Base-by-base conservation (phyloP, 108 stramenopile species). In the Pelagomonas calceolata region DNA sequence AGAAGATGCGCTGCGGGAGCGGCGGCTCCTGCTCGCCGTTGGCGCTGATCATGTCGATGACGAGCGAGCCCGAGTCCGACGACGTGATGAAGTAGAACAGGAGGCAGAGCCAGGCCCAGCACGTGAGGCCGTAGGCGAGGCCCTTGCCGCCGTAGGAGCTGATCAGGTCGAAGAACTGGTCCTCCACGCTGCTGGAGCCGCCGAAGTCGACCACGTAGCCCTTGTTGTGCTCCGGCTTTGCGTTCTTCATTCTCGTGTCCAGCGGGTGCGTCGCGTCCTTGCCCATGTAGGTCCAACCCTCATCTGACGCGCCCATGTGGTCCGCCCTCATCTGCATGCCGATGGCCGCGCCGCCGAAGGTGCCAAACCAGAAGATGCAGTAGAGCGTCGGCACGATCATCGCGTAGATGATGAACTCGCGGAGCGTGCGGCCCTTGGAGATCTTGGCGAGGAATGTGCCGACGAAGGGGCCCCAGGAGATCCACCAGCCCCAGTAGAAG, bases 401-500 rank as follows among this genome's bases (percentile, higher is more conserved):
- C 30, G 74, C 46, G 65, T 73, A 83, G 32, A 75, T 30, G 63
- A 81, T 67, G 16, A 88, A 69, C 34, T 72, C 72, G 32, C 85
- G 63, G 71, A 88, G 77, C 15, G 85, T 79, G 36, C 87, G 76
- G 63, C 83, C 83, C 51, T 73, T 78, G 68, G 83, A 84, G 45
- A 88, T 85, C 68, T 85, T 83, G 17, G 83, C 87, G 77, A 88
- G 74, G 67, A 88, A 88, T 30, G 85, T 66, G 65, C 87, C 87
- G n/a, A 88, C 87, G 64, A 88, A 88, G 45, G 76, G 73, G 0
- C 85, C 76, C 87, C 87, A 88, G 26, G 87, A 70, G 17, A 81
- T 85, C 87, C 87, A 85, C 87, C 84, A 88, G 26, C 79, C 87
- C 73, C 81, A 79, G 82, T 88, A 86, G 71, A 85, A 87, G 74